phyloP scores from a whole-genome alignment of 176 grass and related monocot species.

The Leersia perrieri region DNA sequence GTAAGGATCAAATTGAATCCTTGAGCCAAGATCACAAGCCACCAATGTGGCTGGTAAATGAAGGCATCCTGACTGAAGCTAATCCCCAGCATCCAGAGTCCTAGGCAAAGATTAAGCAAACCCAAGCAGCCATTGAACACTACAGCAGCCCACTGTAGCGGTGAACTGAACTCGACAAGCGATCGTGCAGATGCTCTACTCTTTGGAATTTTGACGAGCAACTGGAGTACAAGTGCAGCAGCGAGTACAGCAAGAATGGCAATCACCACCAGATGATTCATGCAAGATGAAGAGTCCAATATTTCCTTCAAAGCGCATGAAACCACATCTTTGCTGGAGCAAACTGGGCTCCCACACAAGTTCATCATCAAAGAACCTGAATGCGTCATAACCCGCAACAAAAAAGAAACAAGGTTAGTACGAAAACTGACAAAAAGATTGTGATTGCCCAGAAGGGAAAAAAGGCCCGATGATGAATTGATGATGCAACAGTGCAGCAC shows the following conservation, averaged over 20 bases:
- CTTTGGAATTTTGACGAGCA: slow-evolving; percentile 47
- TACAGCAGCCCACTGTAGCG: slow-evolving; percentile 22
- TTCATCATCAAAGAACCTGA: slow-evolving; percentile 47
- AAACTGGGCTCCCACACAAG: slow-evolving; percentile 41
- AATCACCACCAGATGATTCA: slow-evolving; percentile 51
- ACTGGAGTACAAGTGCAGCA: slow-evolving; percentile 29
- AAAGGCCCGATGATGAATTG: neutral
- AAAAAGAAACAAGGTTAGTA: neutral
- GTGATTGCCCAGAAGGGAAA: neutral
- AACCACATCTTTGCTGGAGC: slow-evolving; percentile 25
- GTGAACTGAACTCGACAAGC: slow-evolving; percentile 28
- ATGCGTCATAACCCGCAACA: neutral
- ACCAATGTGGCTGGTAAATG: slow-evolving; percentile 46
- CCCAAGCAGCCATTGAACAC: slow-evolving; percentile 52
- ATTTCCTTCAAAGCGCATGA: slow-evolving; percentile 34
- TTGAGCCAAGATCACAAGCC: slow-evolving; percentile 46
- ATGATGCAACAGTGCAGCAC: neutral
- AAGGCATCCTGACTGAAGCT: slow-evolving; percentile 17
- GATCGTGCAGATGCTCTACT: neutral
- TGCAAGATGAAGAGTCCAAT: slow-evolving; percentile 67
- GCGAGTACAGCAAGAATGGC: slow-evolving; percentile 10
- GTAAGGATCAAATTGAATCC: slow-evolving; percentile 41
- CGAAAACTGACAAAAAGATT: neutral
- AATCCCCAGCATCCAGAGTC: slow-evolving; percentile 54
- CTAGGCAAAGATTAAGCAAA: slow-evolving; percentile 52